A percentile compares a stretch with the other conserved stretches of the same genome.
phyloP scores from a whole-genome alignment of 345 rosid genomes.

The Melaleuca quinquenervia region DNA sequence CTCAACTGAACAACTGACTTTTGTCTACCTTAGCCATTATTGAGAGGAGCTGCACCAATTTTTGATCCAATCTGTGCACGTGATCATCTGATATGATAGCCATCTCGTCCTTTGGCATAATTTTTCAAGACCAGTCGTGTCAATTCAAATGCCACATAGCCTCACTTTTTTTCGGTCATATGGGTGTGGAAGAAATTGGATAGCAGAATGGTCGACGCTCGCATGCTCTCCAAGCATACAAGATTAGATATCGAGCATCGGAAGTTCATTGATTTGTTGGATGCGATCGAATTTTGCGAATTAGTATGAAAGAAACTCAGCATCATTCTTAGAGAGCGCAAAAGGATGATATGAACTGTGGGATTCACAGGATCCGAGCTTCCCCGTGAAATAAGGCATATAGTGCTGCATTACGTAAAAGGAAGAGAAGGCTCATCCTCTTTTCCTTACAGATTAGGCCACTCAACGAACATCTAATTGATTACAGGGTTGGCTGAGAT shows the following conservation, averaged over 20 bases:
- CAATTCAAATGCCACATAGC: no score
- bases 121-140: no score
- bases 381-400: not conserved
- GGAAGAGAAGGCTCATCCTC: not conserved
- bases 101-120: no score
- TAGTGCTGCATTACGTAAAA: not conserved
- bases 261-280: not conserved
- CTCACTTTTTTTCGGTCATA: not conserved
- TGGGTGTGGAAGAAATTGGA: fast-evolving
- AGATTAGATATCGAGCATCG: not conserved
- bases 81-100: no score
- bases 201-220: fast-evolving
- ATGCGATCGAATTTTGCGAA: fast-evolving
- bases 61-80: no score
- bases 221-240: not conserved
- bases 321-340: not conserved
- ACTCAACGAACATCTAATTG: not conserved
- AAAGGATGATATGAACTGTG: not conserved
- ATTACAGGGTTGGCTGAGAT: not conserved
- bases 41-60: no score
- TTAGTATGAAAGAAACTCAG: fast-evolving
- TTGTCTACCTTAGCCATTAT: no score
- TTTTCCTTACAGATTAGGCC: not conserved
- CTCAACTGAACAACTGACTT: not conserved
- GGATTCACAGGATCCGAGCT: not conserved